A percentile compares a stretch with the other conserved stretches of the same genome.
phyloP scores from a whole-genome alignment of 352 stramenopile species.

The Globisporangium nodosum region DNA sequence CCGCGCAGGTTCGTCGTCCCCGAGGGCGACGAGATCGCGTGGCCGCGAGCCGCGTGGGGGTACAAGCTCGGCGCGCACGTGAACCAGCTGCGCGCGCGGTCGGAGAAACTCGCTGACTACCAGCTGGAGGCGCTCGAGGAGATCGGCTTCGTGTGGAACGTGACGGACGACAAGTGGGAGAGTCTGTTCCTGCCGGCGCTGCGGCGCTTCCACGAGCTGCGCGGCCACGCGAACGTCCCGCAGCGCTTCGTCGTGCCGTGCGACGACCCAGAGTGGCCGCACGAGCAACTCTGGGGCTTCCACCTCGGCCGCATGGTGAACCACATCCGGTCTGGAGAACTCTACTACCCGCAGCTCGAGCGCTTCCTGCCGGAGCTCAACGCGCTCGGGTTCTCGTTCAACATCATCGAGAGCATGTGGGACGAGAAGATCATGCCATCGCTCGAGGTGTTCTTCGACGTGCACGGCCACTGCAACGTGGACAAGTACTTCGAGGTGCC shows the following conservation, averaged over 20 bases:
- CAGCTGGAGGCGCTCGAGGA: conserved; percentile 28
- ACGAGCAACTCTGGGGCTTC: conserved; percentile 23
- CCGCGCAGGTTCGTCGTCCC: conserved; percentile 9
- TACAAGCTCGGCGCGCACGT: conserved; percentile 11
- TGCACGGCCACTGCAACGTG: conserved; percentile 44
- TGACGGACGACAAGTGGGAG: conserved; percentile 29
- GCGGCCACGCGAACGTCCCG: conserved; percentile 34
- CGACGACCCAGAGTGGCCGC: conserved; percentile 16
- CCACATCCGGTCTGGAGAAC: conserved; percentile 26
- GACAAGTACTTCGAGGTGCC: conserved; percentile 33
- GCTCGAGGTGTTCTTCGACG: conserved; percentile 29
- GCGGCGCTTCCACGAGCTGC: conserved; percentile 24
- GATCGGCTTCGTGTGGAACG: conserved; percentile 38
- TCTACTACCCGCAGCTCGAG: conserved; percentile 26
- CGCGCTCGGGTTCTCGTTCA: conserved; percentile 44
- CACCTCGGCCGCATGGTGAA: conserved; percentile 44
- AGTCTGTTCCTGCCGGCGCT: conserved; percentile 32
- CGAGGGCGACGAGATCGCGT: conserved; percentile 8
- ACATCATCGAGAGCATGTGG: conserved; percentile 44
- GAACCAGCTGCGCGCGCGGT: conserved; percentile 22
- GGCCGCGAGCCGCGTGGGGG: conserved; percentile 6
- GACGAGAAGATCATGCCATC: conserved; percentile 39
- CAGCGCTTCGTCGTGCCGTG: conserved; percentile 31
- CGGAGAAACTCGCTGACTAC: conserved; percentile 16
- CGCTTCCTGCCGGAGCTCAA: conserved; percentile 28